Evolutionary conservation across 176 grass and related monocot species (phyloP).

Genomic region (Cocos nucifera): DNA sequence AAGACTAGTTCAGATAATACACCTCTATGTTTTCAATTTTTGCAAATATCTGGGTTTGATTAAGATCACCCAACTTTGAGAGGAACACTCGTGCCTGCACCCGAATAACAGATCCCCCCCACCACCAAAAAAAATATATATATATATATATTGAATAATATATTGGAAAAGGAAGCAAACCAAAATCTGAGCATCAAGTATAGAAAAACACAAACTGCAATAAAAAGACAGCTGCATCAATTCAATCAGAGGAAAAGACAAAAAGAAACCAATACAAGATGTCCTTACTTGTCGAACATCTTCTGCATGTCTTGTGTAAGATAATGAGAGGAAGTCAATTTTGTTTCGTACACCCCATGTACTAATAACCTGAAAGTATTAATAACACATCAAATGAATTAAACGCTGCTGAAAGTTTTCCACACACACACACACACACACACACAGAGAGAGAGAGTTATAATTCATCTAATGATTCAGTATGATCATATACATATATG

Average conservation of each 20-base stretch:
- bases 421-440: no score
- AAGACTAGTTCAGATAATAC: not conserved
- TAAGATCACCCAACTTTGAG: constrained; percentile 76
- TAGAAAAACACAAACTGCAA: no score
- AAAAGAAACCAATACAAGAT: constrained; percentile 3
- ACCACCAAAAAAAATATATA: no score
- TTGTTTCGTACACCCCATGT: constrained; percentile 95
- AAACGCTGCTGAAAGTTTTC: not conserved
- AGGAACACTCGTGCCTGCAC: constrained; percentile 71
- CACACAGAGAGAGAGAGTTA: no score
- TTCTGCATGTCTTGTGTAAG: constrained; percentile 91
- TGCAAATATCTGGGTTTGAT: constrained; percentile 95
- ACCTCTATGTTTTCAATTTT: constrained; percentile 99
- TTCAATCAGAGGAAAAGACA: not conserved
- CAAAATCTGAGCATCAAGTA: no score
- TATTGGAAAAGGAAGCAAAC: constrained; percentile 2
- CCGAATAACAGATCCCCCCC: not conserved
- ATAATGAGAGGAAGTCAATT: constrained; percentile 94
- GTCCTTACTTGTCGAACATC: constrained; percentile 75
- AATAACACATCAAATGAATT: not conserved
- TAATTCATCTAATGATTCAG: not conserved
- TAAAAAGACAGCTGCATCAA: not conserved
- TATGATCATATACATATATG: not conserved
- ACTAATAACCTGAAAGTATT: constrained; percentile 63
- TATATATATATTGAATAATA: not conserved